Conservation (phyloP, 208 protist genomes). For the Entamoeba invadens region DNA sequence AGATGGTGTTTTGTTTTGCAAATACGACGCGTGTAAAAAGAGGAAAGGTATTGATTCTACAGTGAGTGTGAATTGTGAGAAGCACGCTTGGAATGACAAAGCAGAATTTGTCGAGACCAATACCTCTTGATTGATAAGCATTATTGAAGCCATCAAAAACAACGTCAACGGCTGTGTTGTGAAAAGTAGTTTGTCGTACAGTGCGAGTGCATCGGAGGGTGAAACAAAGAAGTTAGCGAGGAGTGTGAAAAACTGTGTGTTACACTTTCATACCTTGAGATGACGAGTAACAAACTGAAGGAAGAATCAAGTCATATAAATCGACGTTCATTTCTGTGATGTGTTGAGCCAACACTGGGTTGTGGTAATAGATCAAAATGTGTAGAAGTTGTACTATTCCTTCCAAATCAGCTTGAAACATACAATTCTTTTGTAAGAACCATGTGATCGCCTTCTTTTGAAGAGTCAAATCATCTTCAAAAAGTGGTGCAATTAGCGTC, state of each 20-base stretch:
- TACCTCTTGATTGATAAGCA: neutral
- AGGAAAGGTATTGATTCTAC: neutral
- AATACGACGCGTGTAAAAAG: neutral
- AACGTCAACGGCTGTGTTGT: neutral
- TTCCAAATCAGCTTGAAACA: neutral
- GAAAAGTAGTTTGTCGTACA: neutral
- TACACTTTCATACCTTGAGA: neutral
- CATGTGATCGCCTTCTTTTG: neutral
- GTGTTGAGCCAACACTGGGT: neutral
- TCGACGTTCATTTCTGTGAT: neutral
- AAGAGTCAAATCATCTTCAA: neutral
- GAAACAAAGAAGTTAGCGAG: neutral
- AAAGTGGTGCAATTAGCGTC: neutral
- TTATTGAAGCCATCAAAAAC: neutral
- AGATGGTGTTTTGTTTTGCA: neutral
- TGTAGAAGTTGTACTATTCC: neutral
- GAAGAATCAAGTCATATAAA: neutral
- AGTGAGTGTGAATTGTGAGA: neutral
- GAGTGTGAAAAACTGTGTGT: neutral
- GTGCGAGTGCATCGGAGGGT: neutral
- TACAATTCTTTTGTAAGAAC: neutral
- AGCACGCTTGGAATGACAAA: neutral
- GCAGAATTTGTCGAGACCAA: neutral
- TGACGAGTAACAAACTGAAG: neutral
- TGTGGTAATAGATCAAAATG: neutral